Evolutionary conservation across 225 moss, liverwort and hornwort genomes (phyloP).

Genomic region (Pseudoscleropodium purum): DNA sequence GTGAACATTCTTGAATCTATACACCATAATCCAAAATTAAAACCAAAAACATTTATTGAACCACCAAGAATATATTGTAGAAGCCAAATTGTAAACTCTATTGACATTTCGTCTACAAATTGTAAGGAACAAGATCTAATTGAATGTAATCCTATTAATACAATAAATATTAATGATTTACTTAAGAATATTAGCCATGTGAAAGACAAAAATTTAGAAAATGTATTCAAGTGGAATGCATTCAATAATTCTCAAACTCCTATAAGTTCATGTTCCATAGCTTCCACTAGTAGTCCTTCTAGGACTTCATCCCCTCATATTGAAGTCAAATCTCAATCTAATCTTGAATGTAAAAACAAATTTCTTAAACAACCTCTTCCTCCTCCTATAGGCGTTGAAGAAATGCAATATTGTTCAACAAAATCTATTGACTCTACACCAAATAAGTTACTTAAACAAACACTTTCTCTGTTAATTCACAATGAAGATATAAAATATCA

Average conservation of each 20-base stretch:
- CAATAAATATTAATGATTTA: background rate
- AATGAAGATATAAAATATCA: background rate
- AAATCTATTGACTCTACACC: background rate
- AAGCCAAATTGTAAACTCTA: background rate
- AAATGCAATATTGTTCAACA: background rate
- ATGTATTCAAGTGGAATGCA: background rate
- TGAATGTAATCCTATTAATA: background rate
- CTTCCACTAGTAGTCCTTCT: background rate
- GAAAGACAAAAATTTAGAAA: background rate
- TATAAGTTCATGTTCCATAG: background rate
- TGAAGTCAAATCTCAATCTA: background rate
- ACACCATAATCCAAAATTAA: background rate
- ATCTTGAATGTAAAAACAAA: background rate
- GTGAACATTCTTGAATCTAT: background rate
- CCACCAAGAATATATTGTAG: background rate
- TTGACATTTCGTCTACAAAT: background rate
- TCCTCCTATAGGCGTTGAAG: background rate
- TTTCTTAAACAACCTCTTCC: background rate
- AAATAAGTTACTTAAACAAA: background rate
- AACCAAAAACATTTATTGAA: background rate
- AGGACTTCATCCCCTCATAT: background rate
- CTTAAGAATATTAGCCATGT: background rate
- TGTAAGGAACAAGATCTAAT: background rate
- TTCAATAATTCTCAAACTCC: background rate
- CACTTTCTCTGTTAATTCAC: too few species aligned